Base-by-base conservation (phyloP, 2,329 filamentous ascomycete genomes). In the Beauveria brongniartii region DNA sequence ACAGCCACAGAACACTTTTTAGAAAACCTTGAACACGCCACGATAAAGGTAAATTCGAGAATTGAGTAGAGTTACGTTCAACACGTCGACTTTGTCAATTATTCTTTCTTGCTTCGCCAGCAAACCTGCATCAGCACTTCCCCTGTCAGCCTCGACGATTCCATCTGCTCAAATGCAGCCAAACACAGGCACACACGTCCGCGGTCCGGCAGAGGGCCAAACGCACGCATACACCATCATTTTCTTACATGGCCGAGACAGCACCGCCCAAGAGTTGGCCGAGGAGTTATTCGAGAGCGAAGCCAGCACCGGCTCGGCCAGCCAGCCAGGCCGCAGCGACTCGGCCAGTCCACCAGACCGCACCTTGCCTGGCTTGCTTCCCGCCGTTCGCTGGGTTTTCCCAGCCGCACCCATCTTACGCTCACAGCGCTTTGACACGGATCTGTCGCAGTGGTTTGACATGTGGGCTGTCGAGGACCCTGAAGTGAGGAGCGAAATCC, bases 191-290 rank as follows among this genome's bases (percentile, higher is more conserved):
- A 48, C 55, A 30, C 24, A 59, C 12, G 18, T 52, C 34, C 47
- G 22, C 16, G 56, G 22, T 12, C 56, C 56, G 3, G 16, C 24
- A 22, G 24, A 5, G 3, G 47, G 47, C 24, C 56, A 51, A 12
- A 3, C 22, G 1, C 46, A 59, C n/a, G 30, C 22, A 7, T 74
- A 80, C 59, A 80, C 78, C 0, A 69, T 73, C 30, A 76, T 82
- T 51, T 67, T 82, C 9, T 72, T 82, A 1, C 79, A 82, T 62
- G 79, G 80, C 12, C 72, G 78, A 3, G 78, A 77, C 1, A 80
- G 78, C 65, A 66, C 69, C 24, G 78, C 77, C 0, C 67, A 68
- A n/a, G 77, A 80, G 54, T 80, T 82, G 62, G 73, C 75, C 0
- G 66, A 76, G 9, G 78, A 80, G 14, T 62, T 80, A 18, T 74